These are phyloP conservation scores for Spergularia bocconei DNA, from an alignment of 148 eudicot genomes.

Conservation along the genomic window DNA sequence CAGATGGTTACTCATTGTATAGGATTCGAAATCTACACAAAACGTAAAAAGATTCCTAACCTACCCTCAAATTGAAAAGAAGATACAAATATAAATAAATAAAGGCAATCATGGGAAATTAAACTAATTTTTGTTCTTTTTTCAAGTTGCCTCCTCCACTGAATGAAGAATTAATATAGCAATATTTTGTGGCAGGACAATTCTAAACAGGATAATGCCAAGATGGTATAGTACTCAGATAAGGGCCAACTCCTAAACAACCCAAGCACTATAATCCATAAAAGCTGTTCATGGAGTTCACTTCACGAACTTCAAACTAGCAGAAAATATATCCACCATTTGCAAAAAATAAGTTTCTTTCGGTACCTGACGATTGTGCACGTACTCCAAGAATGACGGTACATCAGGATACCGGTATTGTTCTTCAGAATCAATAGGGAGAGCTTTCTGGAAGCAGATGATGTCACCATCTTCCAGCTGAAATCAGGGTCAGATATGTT, in stretches of 20 bases:
- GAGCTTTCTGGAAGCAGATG: conserved; percentile 79
- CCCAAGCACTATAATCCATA: background rate
- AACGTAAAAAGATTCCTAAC: too few species aligned
- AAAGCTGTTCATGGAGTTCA: background rate
- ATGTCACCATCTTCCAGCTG: conserved; percentile 99
- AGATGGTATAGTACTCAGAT: background rate
- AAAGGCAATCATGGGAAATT: too few species aligned
- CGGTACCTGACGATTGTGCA: conserved; percentile 90
- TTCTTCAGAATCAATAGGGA: conserved; percentile 43
- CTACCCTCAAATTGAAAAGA: too few species aligned
- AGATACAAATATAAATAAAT: too few species aligned
- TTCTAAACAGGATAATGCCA: background rate
- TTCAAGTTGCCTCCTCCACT: too few species aligned
- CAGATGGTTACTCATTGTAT: background rate
- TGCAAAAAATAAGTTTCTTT: background rate
- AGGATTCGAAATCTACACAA: background rate
- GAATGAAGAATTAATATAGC: background rate
- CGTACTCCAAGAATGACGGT: conserved; percentile 84
- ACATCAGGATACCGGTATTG: conserved; percentile 62
- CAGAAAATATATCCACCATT: background rate
- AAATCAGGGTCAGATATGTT: conserved; percentile 4
- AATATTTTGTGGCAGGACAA: background rate
- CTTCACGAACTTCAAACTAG: background rate
- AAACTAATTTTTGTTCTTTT: too few species aligned
- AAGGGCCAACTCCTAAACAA: background rate